Evolutionary conservation across 2,329 filamentous ascomycete genomes (phyloP), one percentile per base, ranked within the genome.

Genomic region (Hypoxylon sp.): DNA sequence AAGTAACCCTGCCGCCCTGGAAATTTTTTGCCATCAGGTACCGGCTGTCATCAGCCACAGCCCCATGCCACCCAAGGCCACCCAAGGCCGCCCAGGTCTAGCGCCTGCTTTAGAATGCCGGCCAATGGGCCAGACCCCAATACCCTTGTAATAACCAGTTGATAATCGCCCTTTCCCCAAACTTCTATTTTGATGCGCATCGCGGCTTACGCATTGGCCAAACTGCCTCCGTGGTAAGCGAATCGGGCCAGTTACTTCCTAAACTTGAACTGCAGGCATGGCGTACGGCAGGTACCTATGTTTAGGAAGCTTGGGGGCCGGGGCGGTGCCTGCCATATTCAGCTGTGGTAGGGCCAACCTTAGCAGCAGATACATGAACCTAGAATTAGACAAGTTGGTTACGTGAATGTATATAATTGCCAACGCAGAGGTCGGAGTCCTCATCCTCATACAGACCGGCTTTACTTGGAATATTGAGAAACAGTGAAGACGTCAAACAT

Each of bases 21-120:
- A 61, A 61, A 46, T 58, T 60, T 55, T 62, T 64, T 48, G 32
- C 53, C 53, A 52, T 61, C 36, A 55, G 36, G 57, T 57, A 61
- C 50, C 52, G 26, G 44, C 50, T 5, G 46, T 18, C 45, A 51
- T 45, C 46, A 59, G 55, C 55, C 55, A 64, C 61, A 59, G 8
- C 16, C 11, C 36, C 16, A 40, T 26, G 24, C 3, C 3, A 3
- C 24, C 24, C 6, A 3, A 26, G n/a, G n/a, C 24, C 24, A 26
- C 3, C 24, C 24, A 3, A 3, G 32, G 6, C 14, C 14, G 11
- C 38, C 42, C 40, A 63, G 32, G 36, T 32, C 5, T 42, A 42
- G 42, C 42, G 30, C n/a, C 52, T 16, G 32, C 20, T 38, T 11
- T 28, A 26, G 16, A 44, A 20, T 44, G 38, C 20, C n/a, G 18